phyloP scores from a whole-genome alignment of 768 basidiomycete genomes.

The Leccinellum rugosiceps region DNA sequence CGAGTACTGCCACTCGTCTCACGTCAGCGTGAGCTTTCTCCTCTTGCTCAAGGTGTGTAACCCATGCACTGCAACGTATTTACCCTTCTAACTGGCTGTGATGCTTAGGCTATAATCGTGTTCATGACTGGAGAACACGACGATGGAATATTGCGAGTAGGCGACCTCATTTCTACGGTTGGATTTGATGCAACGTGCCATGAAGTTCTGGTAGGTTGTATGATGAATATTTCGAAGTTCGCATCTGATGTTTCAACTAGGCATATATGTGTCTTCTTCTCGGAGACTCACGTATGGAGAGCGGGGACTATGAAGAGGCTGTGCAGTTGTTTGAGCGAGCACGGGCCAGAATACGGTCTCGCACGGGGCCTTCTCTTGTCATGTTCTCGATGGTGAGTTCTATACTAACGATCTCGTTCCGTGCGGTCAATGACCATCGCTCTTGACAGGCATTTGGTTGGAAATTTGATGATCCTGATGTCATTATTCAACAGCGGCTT shows the following conservation, averaged over 20 bases:
- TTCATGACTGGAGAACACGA: background rate
- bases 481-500: background rate
- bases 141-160: background rate
- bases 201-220: background rate
- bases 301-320: background rate
- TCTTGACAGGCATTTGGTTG: background rate
- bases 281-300: background rate
- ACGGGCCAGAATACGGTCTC: background rate
- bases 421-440: background rate
- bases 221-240: background rate
- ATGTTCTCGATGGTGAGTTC: background rate
- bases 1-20: background rate
- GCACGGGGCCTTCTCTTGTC: background rate
- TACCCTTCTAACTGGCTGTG: background rate
- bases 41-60: background rate
- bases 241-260: background rate
- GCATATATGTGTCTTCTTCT: background rate
- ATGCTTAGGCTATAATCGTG: background rate
- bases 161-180: background rate
- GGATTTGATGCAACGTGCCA: background rate
- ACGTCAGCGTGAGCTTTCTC: background rate
- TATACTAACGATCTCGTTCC: background rate
- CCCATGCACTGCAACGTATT: background rate
- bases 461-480: background rate
- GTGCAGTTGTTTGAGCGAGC: background rate